Conservation (phyloP, 202 grass and related monocot species). For the Dendrocalamus latiflorus region DNA sequence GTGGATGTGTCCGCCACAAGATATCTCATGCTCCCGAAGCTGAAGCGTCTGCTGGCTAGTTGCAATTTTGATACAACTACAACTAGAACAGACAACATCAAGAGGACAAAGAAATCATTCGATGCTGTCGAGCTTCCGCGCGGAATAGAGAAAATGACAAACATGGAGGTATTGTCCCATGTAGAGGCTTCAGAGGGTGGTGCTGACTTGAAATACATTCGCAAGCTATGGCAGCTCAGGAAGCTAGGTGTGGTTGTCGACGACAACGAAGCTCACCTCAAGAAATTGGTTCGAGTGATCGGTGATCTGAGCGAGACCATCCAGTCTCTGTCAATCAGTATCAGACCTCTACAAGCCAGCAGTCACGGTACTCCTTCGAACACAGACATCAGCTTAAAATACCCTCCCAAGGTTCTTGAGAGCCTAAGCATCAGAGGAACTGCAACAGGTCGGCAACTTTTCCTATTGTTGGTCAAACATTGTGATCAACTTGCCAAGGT, state of each 20-base stretch:
- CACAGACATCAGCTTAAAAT: not conserved
- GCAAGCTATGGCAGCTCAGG: too few relatives aligned
- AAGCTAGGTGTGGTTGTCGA: not conserved
- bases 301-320: not conserved
- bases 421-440: not conserved
- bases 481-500: not conserved
- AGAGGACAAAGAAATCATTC: too few relatives aligned
- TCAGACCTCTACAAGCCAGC: rapidly evolving
- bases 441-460: not conserved
- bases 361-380: not conserved
- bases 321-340: not conserved
- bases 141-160: not conserved
- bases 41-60: not conserved
- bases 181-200: too few relatives aligned
- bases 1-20: not conserved
- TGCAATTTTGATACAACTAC: too few relatives aligned
- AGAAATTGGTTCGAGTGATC: not conserved
- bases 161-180: not conserved
- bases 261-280: not conserved
- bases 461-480: not conserved
- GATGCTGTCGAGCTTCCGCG: not conserved
- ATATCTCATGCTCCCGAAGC: not conserved
- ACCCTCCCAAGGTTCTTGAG: not conserved
- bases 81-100: too few relatives aligned
- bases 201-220: too few relatives aligned